Conservation (phyloP, 2,329 filamentous ascomycete species). For the Arthrocladium fulminans region DNA sequence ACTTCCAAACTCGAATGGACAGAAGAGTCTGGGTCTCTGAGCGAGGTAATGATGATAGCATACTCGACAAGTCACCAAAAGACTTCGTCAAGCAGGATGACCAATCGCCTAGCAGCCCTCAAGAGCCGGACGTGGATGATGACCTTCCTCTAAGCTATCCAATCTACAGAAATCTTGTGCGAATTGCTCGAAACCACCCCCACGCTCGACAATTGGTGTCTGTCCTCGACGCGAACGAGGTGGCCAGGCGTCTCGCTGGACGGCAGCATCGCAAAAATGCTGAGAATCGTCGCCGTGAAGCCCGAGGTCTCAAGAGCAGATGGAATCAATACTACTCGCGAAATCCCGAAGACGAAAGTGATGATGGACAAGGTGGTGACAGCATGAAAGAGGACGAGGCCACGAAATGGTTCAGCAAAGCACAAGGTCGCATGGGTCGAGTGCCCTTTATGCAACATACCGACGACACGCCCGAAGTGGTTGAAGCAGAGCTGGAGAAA, state of each 20-base stretch:
- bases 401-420: background rate
- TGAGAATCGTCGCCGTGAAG: conserved; percentile 11
- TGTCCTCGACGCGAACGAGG: conserved; percentile 53
- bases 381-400: background rate
- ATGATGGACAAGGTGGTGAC: background rate
- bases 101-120: background rate
- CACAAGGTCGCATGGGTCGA: background rate
- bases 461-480: background rate
- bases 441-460: background rate
- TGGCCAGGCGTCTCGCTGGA: conserved; percentile 43
- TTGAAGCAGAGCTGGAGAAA: background rate
- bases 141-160: background rate
- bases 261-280: conserved; percentile 18
- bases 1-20: conserved; percentile 23
- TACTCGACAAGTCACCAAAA: conserved; percentile 6
- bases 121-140: conserved; percentile 4
- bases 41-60: conserved; percentile 1
- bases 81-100: conserved; percentile 10
- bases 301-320: conserved; percentile 9
- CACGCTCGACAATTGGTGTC: conserved; percentile 39
- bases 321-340: conserved; percentile 5
- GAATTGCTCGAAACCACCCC: conserved; percentile 8
- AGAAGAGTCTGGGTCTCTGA: conserved; percentile 11
- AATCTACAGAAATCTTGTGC: background rate
- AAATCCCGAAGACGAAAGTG: background rate